A percentile compares a stretch with the other conserved stretches of the same genome.
Evolutionary conservation across 192 early-diverging fungal genomes (phyloP).

Genomic region (Coemansia sp.): DNA sequence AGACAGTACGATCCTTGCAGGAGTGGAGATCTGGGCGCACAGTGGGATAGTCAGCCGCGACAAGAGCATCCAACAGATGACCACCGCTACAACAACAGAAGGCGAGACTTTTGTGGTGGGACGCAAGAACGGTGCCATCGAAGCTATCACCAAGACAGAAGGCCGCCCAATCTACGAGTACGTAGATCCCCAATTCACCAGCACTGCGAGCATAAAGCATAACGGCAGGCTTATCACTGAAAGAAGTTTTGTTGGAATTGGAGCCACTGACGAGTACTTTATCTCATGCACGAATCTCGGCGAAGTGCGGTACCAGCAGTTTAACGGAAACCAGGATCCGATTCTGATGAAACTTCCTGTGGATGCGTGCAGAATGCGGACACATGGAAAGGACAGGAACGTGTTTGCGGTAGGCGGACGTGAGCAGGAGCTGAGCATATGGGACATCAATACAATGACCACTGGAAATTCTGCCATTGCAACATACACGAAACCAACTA

Average conservation of each 20-base stretch:
- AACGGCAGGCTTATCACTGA: slow-evolving; percentile 28
- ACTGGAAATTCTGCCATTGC: too few relatives aligned
- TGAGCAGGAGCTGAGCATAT: slow-evolving; percentile 80
- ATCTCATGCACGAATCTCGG: slow-evolving; percentile 45
- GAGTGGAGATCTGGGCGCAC: slow-evolving; percentile 24
- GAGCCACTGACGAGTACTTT: slow-evolving; percentile 19
- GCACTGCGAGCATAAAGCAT: slow-evolving; percentile 18
- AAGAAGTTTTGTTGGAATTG: slow-evolving; percentile 28
- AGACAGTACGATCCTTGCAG: slow-evolving; percentile 10
- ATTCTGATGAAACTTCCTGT: slow-evolving; percentile 39
- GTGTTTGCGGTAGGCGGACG: slow-evolving; percentile 84
- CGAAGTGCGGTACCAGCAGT: slow-evolving; percentile 41
- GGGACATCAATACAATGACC: slow-evolving; percentile 54
- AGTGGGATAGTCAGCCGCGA: slow-evolving; percentile 29
- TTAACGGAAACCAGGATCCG: slow-evolving; percentile 2
- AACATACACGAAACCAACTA: slow-evolving; percentile 23
- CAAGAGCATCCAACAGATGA: slow-evolving; percentile 37
- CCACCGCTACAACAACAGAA: slow-evolving; percentile 4
- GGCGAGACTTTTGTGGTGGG: slow-evolving; percentile 24
- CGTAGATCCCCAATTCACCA: slow-evolving; percentile 23
- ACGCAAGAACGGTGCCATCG: slow-evolving; percentile 35
- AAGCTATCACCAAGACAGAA: slow-evolving; percentile 17
- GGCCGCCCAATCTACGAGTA: slow-evolving; percentile 21
- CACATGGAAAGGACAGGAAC: slow-evolving; percentile 62
- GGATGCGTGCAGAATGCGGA: slow-evolving; percentile 68